Evolutionary conservation across 108 stramenopile species (phyloP), one percentile per base, ranked within the genome.

Genomic region (Fistulifera solaris): DNA sequence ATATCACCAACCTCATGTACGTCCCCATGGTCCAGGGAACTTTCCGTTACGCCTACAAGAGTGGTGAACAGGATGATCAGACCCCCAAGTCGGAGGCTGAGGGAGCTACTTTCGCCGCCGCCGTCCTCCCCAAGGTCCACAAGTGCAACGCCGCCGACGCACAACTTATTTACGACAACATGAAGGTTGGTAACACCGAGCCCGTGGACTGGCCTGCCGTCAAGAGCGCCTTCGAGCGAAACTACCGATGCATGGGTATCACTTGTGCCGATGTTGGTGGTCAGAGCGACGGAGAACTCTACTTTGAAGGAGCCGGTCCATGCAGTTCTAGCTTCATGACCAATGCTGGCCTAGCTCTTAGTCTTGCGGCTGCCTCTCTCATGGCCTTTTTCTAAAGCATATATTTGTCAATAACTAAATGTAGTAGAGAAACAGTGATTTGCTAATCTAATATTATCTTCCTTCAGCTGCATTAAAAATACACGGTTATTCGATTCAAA

Each of bases 1-100:
- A 50, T 0, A 78, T 91, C 24, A 67, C 61, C 39, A 22, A 70
- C 19, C 42, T 81, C 45, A 85, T 87, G 89, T 49, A 61, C 47
- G 48, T 91, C 23, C 89, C 89, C 8, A 42, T 89, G 19, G 70
- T 89, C 45, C 88, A 89, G 56, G 88, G 84, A 4, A 58, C 78
- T 16, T 48, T 91, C 1, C 58, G 75, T 18, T 85, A 87, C 39
- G 80, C 85, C 0, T 82, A 87, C 62, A 41, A 59, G 10, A n/a
- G 16, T 13, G 39, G 43, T n/a, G 21, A 39, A 24, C 66, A 76
- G 38, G 49, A 56, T n/a, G 63, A 58, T 35, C 62, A 62, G 18
- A 56, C 56, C 0, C 73, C 73, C 52, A 75, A 82, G 67, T 67
- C 70, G 24, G 58, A 72, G 24, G 78, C 81, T 10, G 81, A 85